Percentiles rank a stretch among this genome's conserved stretches.
Conservation (phyloP, 2,329 filamentous ascomycete species). For the Ascochyta rabiei region DNA sequence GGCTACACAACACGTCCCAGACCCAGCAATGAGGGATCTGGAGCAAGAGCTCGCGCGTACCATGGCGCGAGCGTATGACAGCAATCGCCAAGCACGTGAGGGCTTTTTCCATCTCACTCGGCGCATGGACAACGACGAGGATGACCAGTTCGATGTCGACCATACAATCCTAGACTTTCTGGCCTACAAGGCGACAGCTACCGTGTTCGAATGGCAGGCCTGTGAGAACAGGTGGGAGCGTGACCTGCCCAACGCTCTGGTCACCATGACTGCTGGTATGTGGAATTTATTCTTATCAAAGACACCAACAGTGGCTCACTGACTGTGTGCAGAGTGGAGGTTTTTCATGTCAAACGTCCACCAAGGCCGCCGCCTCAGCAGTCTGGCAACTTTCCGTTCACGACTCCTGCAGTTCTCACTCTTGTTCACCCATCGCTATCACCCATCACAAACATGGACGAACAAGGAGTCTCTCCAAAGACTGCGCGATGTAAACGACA, state of each 20-base stretch:
- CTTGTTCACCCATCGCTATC: constrained; percentile 52
- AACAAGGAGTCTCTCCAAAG: constrained; percentile 41
- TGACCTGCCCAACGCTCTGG: constrained; percentile 39
- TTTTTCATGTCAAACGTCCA: constrained; percentile 51
- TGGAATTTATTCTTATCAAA: background rate
- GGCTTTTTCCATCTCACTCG: constrained; percentile 42
- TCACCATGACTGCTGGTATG: constrained; percentile 44
- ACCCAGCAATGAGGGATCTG: constrained; percentile 27
- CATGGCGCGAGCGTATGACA: constrained; percentile 21
- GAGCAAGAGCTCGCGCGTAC: constrained; percentile 33
- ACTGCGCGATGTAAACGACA: constrained; percentile 46
- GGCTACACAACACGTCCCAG: constrained; percentile 20
- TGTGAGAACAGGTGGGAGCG: constrained; percentile 39
- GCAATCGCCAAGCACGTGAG: constrained; percentile 28
- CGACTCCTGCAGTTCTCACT: constrained; percentile 56
- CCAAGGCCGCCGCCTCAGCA: constrained; percentile 41
- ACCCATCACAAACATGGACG: constrained; percentile 47
- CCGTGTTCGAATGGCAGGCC: constrained; percentile 48
- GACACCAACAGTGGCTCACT: background rate
- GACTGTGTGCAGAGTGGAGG: constrained; percentile 48
- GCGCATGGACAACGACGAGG: constrained; percentile 42
- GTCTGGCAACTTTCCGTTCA: constrained; percentile 55
- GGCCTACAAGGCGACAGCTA: constrained; percentile 53
- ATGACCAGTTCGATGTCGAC: constrained; percentile 57
- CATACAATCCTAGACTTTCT: constrained; percentile 64